Percentiles rank a stretch among this genome's conserved stretches.
phyloP scores from a whole-genome alignment of 306 rosid species.

The Dalbergia cultrata region DNA sequence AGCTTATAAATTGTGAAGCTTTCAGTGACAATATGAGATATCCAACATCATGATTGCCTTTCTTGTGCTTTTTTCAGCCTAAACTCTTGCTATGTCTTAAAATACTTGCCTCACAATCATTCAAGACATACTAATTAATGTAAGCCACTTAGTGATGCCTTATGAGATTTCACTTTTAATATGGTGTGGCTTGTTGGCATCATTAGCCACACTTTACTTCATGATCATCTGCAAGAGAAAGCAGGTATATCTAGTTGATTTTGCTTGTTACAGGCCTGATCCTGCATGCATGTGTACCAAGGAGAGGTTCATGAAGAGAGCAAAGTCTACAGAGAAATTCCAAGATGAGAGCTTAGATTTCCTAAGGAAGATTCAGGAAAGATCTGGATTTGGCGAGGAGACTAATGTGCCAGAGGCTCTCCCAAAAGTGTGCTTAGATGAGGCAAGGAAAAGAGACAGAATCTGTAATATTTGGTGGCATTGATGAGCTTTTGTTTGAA shows the following conservation, averaged over 20 bases:
- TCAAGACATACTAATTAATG: too few species aligned
- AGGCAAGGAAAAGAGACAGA: slow-evolving; percentile 40
- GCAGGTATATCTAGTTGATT: neutral
- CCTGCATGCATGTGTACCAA: neutral
- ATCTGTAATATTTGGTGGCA: slow-evolving; percentile 29
- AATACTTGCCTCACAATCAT: too few species aligned
- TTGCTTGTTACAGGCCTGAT: slow-evolving; percentile 28
- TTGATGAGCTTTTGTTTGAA: slow-evolving; percentile 42
- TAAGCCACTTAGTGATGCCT: too few species aligned
- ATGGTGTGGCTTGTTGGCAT: neutral
- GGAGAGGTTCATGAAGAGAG: slow-evolving; percentile 4
- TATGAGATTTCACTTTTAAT: neutral
- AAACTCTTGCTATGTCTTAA: too few species aligned
- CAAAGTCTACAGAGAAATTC: neutral
- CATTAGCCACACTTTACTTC: neutral
- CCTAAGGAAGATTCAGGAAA: neutral
- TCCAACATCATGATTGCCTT: too few species aligned
- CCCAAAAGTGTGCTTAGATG: slow-evolving; percentile 2
- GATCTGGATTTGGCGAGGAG: slow-evolving; percentile 10
- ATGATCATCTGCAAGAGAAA: neutral
- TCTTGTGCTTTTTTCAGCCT: too few species aligned
- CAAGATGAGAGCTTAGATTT: slow-evolving; percentile 6
- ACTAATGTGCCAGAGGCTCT: neutral
- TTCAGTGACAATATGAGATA: too few species aligned
- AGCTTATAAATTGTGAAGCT: too few species aligned